Base-by-base conservation (phyloP, 805 yeast genomes). In the Candida patagonica region DNA sequence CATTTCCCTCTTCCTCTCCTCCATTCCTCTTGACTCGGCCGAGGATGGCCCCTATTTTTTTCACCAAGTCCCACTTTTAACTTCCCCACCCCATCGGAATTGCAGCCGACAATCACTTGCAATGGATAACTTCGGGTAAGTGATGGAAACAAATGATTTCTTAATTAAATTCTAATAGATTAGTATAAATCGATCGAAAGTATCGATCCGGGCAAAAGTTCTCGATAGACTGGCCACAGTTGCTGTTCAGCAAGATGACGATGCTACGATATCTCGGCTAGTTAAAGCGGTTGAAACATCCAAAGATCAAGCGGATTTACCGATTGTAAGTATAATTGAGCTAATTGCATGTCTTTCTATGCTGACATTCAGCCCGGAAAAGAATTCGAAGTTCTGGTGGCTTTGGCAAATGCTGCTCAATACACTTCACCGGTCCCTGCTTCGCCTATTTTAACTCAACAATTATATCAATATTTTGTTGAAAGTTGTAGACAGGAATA, bases 371-470 rank as follows among this genome's bases (percentile, higher is more conserved):
- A 45, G 55, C 33, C 48, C 4, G 43, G 50, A 8, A 51, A 50
- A 6, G 73, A 71, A 52, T 65, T 66, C 42, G 82, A 79, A 46
- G 68, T 71, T 4, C 60, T 79, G 43, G 48, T 71, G 33, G 81
- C 85, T 0, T 57, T 80, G 21, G 73, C 80, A 44, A 62, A 63
- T 21, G 60, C 74, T 10, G 64, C 74, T 5, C 45, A 52, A 3
- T 46, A 48, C 25, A 50, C 68, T 40, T 53, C 54, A 41, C 63
- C 60, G 40, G 53, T 54, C 19, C 51, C 46, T 5, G 73, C 71
- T 31, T 78, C 73, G 4, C 51, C 58, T 10, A 42, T 59, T 7
- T 53, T 77, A 25, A 51, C 71, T n/a, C 57, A 60, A 5, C 69
- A 72, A 42, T 62, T 78, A 37, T 56, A 65, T 5, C 45, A 54